phyloP scores from a whole-genome alignment of 1,284 basidiomycete species.

The Trametes versicolor region DNA sequence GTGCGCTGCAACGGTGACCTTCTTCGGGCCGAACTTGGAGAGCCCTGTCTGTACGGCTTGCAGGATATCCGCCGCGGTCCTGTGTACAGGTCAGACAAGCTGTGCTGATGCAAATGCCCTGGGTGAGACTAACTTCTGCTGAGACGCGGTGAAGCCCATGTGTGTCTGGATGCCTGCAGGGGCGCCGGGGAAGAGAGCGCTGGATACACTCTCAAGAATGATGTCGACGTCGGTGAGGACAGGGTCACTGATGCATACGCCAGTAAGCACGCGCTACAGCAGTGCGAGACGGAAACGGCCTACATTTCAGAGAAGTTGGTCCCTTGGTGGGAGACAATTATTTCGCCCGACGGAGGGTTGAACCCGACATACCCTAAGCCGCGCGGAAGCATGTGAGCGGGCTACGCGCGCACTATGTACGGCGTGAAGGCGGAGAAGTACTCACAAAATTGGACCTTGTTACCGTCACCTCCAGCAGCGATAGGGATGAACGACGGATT shows the following conservation, averaged over 20 bases:
- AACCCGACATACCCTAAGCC: conserved; percentile 56
- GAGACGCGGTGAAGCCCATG: conserved; percentile 61
- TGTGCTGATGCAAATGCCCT: neutral
- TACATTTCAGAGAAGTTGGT: conserved; percentile 39
- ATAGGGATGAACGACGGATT: conserved; percentile 63
- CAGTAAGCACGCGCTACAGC: neutral
- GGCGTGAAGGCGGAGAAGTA: conserved; percentile 4
- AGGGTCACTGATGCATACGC: conserved; percentile 36
- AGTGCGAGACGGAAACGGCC: neutral
- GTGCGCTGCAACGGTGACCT: conserved; percentile 49
- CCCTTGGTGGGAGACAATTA: conserved; percentile 65
- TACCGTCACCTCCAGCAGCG: conserved; percentile 70
- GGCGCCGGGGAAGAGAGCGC: conserved; percentile 64
- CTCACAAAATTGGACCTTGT: conserved; percentile 57
- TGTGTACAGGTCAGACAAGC: conserved; percentile 16
- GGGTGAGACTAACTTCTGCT: conserved; percentile 52
- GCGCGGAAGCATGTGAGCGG: neutral
- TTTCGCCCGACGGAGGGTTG: conserved; percentile 51
- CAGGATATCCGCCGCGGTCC: conserved; percentile 47
- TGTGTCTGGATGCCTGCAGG: conserved; percentile 59
- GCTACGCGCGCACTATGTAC: neutral
- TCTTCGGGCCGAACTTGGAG: conserved; percentile 36
- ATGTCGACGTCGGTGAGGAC: conserved; percentile 46
- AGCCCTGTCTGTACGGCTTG: conserved; percentile 48
- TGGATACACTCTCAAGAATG: conserved; percentile 38